Conservation (phyloP, 192 early-diverging fungal species). For the Lobosporangium transversale region DNA sequence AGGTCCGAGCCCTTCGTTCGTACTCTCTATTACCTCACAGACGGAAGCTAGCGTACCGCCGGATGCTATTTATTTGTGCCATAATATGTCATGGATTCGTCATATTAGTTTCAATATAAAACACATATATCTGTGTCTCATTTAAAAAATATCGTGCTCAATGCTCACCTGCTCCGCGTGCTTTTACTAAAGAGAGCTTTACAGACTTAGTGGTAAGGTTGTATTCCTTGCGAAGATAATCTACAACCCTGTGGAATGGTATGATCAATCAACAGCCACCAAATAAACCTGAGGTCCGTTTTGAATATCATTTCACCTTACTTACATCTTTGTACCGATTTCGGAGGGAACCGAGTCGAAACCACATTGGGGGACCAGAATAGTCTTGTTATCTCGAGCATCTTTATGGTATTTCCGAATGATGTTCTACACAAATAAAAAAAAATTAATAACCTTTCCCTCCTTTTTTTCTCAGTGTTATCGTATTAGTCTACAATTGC, state of each 20-base stretch:
- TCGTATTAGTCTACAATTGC: background rate
- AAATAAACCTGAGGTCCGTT: background rate
- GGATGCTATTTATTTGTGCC: constrained; percentile 15
- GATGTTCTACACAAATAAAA: constrained; percentile 54
- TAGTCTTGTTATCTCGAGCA: constrained; percentile 70
- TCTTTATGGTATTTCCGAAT: constrained; percentile 72
- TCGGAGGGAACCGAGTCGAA: constrained; percentile 95
- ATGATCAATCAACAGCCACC: background rate
- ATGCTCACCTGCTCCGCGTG: constrained; percentile 51
- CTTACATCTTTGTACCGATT: constrained; percentile 78
- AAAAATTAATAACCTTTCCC: background rate
- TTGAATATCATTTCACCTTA: no score
- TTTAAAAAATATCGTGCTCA: no score
- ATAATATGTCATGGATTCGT: background rate
- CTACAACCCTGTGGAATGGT: constrained; percentile 52
- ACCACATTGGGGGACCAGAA: constrained; percentile 86
- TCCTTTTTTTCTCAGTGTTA: background rate
- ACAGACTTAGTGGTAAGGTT: constrained; percentile 63
- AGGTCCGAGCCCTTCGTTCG: background rate
- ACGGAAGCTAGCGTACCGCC: constrained; percentile 41
- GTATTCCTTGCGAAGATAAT: constrained; percentile 60
- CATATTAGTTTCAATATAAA: background rate
- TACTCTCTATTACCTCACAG: constrained; percentile 19
- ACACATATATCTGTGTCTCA: background rate
- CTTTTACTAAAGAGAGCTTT: constrained; percentile 66